These are phyloP conservation scores for Claviceps pusilla DNA, from an alignment of 2,329 filamentous ascomycete species.

Conservation along the genomic window DNA sequence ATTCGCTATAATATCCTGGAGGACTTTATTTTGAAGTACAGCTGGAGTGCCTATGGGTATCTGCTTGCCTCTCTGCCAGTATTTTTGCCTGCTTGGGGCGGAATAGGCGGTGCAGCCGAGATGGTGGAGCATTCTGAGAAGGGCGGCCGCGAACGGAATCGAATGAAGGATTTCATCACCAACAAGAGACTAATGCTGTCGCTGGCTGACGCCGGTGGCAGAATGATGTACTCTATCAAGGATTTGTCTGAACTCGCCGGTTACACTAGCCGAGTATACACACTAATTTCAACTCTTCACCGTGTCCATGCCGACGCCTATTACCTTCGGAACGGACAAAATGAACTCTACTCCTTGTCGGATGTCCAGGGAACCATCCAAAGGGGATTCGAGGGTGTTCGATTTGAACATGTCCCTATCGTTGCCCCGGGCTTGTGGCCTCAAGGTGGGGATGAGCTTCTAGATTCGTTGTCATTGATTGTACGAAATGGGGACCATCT, in stretches of 20 bases:
- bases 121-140: constrained; percentile 35
- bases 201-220: constrained; percentile 82
- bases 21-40: constrained; percentile 95
- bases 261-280: constrained; percentile 92
- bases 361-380: constrained; percentile 90
- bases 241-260: constrained; percentile 90
- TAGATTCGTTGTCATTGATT: constrained; percentile 78
- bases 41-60: constrained; percentile 96
- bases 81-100: constrained; percentile 88
- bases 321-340: constrained; percentile 47
- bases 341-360: constrained; percentile 75
- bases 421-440: constrained; percentile 83
- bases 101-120: constrained; percentile 60
- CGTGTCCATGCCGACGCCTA: constrained; percentile 87
- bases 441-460: constrained; percentile 76
- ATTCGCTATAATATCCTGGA: constrained; percentile 98
- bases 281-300: constrained; percentile 85
- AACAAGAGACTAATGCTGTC: constrained; percentile 98
- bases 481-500: constrained; percentile 85
- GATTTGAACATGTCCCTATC: constrained; percentile 82
- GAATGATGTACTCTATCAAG: constrained; percentile 99
- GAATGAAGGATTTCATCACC: constrained; percentile 98
- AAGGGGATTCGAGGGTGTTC: constrained; percentile 85
- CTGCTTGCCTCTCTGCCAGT: constrained; percentile 83
- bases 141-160: constrained; percentile 55